Evolutionary conservation across 2,329 filamentous ascomycete species (phyloP).

Genomic region (Aspergillus viridinutans): DNA sequence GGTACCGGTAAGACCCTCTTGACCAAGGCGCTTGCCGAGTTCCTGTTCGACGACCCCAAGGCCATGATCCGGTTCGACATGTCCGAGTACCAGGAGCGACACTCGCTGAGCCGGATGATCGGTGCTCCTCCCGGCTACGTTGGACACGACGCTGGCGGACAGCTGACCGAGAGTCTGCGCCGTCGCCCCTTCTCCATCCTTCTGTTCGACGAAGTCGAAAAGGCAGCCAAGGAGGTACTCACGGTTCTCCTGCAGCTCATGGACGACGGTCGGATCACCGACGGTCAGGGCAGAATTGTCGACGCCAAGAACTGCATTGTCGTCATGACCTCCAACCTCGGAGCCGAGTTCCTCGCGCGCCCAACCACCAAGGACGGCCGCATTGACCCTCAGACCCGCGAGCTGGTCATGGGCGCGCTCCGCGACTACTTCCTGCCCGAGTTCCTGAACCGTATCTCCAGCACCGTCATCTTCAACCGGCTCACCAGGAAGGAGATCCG

Average conservation of each 20-base stretch:
- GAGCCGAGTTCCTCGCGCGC: conserved; percentile 86
- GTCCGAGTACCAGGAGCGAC: conserved; percentile 98
- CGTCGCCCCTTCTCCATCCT: conserved; percentile 96
- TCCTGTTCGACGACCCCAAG: conserved; percentile 95
- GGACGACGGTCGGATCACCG: conserved; percentile 97
- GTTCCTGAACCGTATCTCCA: conserved; percentile 97
- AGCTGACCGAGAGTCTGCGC: conserved; percentile 89
- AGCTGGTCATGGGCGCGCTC: conserved; percentile 85
- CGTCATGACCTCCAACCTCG: conserved; percentile 97
- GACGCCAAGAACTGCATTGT: conserved; percentile 98
- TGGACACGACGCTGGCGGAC: conserved; percentile 90
- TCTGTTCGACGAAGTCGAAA: conserved; percentile 96
- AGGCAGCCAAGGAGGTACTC: conserved; percentile 94
- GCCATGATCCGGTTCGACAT: conserved; percentile 99
- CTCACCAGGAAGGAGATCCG: conserved; percentile 86
- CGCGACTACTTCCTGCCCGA: conserved; percentile 97
- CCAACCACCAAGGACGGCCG: conserved; percentile 72
- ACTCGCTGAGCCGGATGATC: conserved; percentile 94
- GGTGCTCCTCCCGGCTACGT: conserved; percentile 96
- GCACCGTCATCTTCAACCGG: conserved; percentile 96
- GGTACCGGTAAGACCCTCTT: conserved; percentile 97
- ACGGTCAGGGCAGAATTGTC: conserved; percentile 90
- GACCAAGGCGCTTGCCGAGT: conserved; percentile 94
- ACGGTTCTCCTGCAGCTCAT: conserved; percentile 98
- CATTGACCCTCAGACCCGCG: conserved; percentile 79